Percentiles rank a stretch among this genome's conserved stretches.
Conservation (phyloP, 345 rosid species). For the Limnanthes douglasii region DNA sequence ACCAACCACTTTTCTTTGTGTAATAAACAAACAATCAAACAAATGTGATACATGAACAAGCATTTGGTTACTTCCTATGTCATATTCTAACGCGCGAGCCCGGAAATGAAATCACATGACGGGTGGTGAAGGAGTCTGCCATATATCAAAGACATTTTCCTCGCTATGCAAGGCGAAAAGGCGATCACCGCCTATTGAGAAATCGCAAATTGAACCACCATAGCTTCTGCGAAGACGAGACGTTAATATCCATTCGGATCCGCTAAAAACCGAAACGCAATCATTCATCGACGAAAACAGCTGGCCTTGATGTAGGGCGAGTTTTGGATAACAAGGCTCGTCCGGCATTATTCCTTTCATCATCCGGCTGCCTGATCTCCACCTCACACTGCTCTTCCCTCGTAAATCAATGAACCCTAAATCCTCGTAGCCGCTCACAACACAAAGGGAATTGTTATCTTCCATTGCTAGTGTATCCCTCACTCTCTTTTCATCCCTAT, state of each 20-base stretch:
- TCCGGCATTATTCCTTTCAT: slow-evolving; percentile 82
- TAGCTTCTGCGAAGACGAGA: slow-evolving; percentile 58
- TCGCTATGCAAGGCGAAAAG: slow-evolving; percentile 88
- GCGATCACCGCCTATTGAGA: slow-evolving; percentile 80
- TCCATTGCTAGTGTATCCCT: slow-evolving; percentile 95
- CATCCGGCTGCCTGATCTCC: slow-evolving; percentile 87
- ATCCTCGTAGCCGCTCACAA: slow-evolving; percentile 90
- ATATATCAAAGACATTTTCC: slow-evolving; percentile 83
- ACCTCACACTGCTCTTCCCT: slow-evolving; percentile 59
- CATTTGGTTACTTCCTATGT: no score
- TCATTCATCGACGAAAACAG: slow-evolving; percentile 94
- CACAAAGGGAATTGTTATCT: slow-evolving; percentile 62
- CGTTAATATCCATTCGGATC: slow-evolving; percentile 79
- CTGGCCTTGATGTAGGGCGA: slow-evolving; percentile 74
- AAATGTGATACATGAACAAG: slow-evolving; percentile 6
- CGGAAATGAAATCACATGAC: slow-evolving; percentile 25
- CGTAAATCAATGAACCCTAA: slow-evolving; percentile 91
- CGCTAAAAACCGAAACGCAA: slow-evolving; percentile 71
- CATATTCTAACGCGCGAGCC: no score
- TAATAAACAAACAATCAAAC: slow-evolving; percentile 14
- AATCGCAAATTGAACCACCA: slow-evolving; percentile 88
- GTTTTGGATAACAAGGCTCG: slow-evolving; percentile 85
- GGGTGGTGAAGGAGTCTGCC: slow-evolving; percentile 83
- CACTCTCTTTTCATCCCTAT: slow-evolving; percentile 70
- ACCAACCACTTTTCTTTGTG: no score